Percentiles rank a stretch among this genome's conserved stretches.
These are phyloP conservation scores for Aurinia saxatilis DNA, from an alignment of 345 rosid genomes.

Conservation along the genomic window DNA sequence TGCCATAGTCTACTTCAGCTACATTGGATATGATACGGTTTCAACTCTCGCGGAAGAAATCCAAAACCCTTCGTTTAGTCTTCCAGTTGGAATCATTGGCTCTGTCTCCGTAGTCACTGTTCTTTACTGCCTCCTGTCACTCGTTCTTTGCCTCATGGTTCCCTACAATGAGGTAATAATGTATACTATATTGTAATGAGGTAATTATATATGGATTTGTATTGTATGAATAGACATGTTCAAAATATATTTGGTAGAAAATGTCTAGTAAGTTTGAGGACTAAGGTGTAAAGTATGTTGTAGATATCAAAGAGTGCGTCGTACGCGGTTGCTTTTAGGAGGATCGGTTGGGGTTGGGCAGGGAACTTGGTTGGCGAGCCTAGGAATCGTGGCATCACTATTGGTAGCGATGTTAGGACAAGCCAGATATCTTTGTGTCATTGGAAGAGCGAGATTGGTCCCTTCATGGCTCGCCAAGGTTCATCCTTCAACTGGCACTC, in stretches of 20 bases:
- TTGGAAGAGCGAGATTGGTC: conserved; percentile 76
- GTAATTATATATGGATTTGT: too few relatives aligned
- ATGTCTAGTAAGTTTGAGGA: too few relatives aligned
- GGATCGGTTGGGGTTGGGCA: conserved; percentile 76
- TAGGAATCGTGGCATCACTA: conserved; percentile 92
- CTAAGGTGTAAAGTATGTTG: not conserved
- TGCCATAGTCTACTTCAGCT: conserved; percentile 83
- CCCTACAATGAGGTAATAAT: conserved; percentile 80
- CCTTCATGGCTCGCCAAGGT: conserved; percentile 92
- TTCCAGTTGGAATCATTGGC: conserved; percentile 79
- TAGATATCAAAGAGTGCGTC: conserved; percentile 61
- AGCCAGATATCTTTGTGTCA: conserved; percentile 94
- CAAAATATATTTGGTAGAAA: too few relatives aligned
- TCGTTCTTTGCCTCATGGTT: conserved; percentile 67
- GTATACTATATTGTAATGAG: too few relatives aligned
- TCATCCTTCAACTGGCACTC: conserved; percentile 93
- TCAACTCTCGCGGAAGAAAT: conserved; percentile 96
- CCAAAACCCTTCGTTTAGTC: conserved; percentile 68
- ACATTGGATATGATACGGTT: conserved; percentile 87
- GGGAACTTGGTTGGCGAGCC: conserved; percentile 78
- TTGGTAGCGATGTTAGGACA: conserved; percentile 97
- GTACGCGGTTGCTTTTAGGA: conserved; percentile 56
- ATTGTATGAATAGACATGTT: too few relatives aligned
- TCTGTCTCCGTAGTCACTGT: conserved; percentile 67
- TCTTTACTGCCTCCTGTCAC: conserved; percentile 79